A percentile compares a stretch with the other conserved stretches of the same genome.
Conservation (phyloP, 331 rosid genomes). For the Quercus phellos region DNA sequence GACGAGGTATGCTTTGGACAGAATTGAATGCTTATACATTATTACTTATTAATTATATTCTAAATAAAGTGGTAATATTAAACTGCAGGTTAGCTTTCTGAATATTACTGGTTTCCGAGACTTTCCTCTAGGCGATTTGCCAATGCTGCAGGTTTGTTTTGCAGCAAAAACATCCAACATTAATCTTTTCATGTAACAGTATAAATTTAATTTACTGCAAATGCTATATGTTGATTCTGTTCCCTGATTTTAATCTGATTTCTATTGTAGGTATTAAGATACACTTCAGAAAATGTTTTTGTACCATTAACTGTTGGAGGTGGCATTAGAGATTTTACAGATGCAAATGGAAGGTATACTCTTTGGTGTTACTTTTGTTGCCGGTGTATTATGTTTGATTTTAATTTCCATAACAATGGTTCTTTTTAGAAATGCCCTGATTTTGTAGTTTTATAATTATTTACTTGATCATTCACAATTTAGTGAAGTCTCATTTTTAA, state of each 20-base stretch:
- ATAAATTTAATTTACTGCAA: not conserved
- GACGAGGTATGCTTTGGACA: conserved; percentile 68
- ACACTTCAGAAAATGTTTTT: conserved; percentile 87
- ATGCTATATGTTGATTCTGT: not conserved
- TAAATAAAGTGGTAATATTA: conserved; percentile 7
- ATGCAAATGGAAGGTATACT: conserved; percentile 78
- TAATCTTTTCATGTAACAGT: not conserved
- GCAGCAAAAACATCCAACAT: not conserved
- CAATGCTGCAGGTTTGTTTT: conserved; percentile 85
- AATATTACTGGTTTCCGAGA: conserved; percentile 95
- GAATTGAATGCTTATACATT: conserved; percentile 4
- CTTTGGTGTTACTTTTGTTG: conserved; percentile 1
- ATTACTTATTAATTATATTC: conserved; percentile 1
- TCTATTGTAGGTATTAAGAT: conserved; percentile 63
- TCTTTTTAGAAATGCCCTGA: not conserved
- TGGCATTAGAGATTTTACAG: conserved; percentile 93
- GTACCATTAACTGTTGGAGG: conserved; percentile 98
- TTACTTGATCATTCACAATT: not conserved
- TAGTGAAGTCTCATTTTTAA: not conserved
- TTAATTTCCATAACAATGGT: not conserved
- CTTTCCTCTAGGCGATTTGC: conserved; percentile 96
- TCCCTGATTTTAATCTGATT: conserved; percentile 3
- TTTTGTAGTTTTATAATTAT: conserved; percentile 1
- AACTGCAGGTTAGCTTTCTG: conserved; percentile 77
- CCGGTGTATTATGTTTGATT: too few relatives aligned